These are phyloP conservation scores for Lipomyces yamadae DNA, from an alignment of 805 yeast species.

Conservation along the genomic window DNA sequence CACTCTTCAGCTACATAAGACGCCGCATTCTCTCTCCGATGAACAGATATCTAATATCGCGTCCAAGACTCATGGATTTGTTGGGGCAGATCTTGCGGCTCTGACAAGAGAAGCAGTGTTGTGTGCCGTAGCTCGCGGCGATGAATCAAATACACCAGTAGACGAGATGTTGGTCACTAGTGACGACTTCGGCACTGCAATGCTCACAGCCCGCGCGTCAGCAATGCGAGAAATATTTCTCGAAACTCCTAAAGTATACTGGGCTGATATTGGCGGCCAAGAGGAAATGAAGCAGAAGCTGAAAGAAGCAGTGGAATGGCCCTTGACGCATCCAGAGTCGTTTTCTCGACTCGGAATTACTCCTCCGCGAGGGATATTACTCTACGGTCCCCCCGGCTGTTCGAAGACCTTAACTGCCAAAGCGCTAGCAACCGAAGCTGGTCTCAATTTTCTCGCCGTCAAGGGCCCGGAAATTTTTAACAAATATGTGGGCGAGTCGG, in stretches of 20 bases:
- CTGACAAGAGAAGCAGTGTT: constrained; percentile 86
- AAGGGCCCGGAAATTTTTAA: constrained; percentile 96
- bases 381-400: constrained; percentile 99
- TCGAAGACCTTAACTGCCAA: constrained; percentile 94
- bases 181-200: constrained; percentile 69
- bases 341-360: constrained; percentile 77
- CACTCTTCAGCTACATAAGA: constrained; percentile 57
- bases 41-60: constrained; percentile 70
- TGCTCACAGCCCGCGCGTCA: constrained; percentile 85
- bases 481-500: constrained; percentile 95
- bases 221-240: constrained; percentile 93
- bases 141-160: constrained; percentile 41
- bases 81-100: constrained; percentile 93
- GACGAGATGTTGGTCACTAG: constrained; percentile 54
- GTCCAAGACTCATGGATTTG: constrained; percentile 89
- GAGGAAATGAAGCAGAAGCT: constrained; percentile 77
- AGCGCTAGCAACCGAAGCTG: constrained; percentile 94
- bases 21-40: constrained; percentile 60
- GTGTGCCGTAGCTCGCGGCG: constrained; percentile 72
- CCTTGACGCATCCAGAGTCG: constrained; percentile 78
- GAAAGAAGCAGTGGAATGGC: constrained; percentile 89
- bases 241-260: constrained; percentile 90
- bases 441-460: constrained; percentile 89
- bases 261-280: constrained; percentile 98
- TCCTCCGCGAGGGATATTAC: constrained; percentile 90